Percentiles rank a stretch among this genome's conserved stretches.
Conservation (phyloP, 106 monocot genomes). For the Dendrobium huoshanense region DNA sequence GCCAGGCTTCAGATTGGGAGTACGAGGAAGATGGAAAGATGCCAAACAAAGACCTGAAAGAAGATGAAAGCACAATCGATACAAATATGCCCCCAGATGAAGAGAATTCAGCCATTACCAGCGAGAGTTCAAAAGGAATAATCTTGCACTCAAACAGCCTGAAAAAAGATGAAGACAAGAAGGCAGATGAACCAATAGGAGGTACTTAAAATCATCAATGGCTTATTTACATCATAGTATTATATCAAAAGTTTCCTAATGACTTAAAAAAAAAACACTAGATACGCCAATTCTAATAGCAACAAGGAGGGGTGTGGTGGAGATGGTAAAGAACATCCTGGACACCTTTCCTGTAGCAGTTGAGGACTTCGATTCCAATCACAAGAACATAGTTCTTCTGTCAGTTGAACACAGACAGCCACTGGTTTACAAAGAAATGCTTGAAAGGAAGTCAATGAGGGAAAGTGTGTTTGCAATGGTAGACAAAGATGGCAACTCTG, state of each 20-base stretch:
- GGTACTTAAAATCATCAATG: background rate
- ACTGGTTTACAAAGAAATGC: constrained; percentile 17
- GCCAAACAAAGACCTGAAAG: background rate
- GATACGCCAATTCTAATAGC: constrained; percentile 19
- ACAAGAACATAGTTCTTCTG: constrained; percentile 23
- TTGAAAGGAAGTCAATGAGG: background rate
- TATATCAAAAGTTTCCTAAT: background rate
- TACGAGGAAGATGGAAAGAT: constrained; percentile 13
- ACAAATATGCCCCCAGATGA: background rate
- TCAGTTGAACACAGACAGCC: constrained; percentile 21
- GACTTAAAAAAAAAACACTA: background rate
- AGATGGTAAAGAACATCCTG: constrained; percentile 25
- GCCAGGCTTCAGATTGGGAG: background rate
- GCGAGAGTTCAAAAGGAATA: background rate
- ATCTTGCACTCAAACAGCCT: background rate
- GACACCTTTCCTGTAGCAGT: constrained; percentile 15
- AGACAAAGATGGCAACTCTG: constrained; percentile 20
- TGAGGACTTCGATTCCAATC: constrained; percentile 8
- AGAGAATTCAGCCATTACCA: background rate
- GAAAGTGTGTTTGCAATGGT: constrained; percentile 13
- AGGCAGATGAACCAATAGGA: background rate
- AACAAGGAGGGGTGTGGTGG: constrained; percentile 21
- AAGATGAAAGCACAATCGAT: background rate
- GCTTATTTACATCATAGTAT: background rate
- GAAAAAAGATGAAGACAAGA: background rate